Conservation (phyloP, 2,329 filamentous ascomycete species). For the Beauveria rudraprayagi region DNA sequence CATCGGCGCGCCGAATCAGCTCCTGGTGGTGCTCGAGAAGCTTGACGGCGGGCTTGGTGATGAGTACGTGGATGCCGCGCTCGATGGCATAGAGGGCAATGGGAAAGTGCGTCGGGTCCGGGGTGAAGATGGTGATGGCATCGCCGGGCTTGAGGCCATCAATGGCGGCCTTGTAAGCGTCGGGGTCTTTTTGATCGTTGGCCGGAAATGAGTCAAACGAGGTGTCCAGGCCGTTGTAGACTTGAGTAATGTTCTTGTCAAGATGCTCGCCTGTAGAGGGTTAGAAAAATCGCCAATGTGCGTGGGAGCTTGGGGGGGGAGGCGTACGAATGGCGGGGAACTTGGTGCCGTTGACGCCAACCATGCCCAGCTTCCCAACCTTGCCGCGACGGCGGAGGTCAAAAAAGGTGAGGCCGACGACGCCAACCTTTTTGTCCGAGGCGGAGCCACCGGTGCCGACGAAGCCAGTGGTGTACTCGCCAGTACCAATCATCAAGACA, state of each 20-base stretch:
- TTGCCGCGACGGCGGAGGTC: constrained; percentile 83
- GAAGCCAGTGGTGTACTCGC: constrained; percentile 95
- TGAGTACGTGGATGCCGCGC: constrained; percentile 78
- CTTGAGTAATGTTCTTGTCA: constrained; percentile 75
- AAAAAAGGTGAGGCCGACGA: constrained; percentile 83
- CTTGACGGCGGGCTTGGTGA: constrained; percentile 92
- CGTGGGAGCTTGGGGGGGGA: not conserved
- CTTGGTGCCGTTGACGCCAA: constrained; percentile 79
- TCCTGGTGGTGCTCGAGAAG: constrained; percentile 69
- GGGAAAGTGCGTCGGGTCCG: constrained; percentile 84
- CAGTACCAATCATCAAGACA: constrained; percentile 60
- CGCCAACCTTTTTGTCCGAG: constrained; percentile 94
- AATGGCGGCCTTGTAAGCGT: constrained; percentile 83
- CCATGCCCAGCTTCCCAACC: constrained; percentile 80
- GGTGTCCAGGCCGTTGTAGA: constrained; percentile 83
- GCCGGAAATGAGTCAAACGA: constrained; percentile 77
- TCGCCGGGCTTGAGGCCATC: constrained; percentile 73
- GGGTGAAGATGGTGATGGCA: constrained; percentile 93
- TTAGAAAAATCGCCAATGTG: not conserved
- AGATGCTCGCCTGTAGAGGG: constrained; percentile 63
- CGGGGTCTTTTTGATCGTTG: constrained; percentile 64
- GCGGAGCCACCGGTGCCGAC: constrained; percentile 74
- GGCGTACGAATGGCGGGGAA: constrained; percentile 80
- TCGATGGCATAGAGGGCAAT: constrained; percentile 90
- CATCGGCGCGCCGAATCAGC: constrained; percentile 62